A percentile compares a stretch with the other conserved stretches of the same genome.
These are phyloP conservation scores for Ashbya aceris DNA, from an alignment of 1,139 yeast genomes.

Conservation along the genomic window DNA sequence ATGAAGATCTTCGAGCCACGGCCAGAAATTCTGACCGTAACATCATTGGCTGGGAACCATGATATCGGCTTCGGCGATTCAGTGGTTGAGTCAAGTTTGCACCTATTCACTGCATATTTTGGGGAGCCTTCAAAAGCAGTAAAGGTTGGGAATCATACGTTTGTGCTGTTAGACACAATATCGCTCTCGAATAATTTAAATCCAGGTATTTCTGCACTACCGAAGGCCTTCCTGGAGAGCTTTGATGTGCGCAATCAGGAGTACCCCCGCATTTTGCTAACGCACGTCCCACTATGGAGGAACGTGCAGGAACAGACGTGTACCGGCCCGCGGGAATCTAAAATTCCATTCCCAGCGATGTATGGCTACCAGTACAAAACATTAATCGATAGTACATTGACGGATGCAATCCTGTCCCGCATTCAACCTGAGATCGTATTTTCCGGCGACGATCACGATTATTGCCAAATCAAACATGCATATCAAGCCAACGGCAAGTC, in stretches of 20 bases:
- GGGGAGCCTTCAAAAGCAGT: constrained; percentile 57
- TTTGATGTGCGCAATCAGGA: constrained; percentile 25
- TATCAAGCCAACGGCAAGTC: constrained; percentile 31
- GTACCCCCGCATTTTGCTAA: constrained; percentile 58
- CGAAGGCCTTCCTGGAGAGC: constrained; percentile 30
- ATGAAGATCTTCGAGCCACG: constrained; percentile 49
- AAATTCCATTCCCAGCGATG: constrained; percentile 51
- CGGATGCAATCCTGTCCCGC: constrained; percentile 45
- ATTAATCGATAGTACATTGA: constrained; percentile 48
- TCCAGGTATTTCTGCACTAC: constrained; percentile 35
- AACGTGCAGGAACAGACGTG: constrained; percentile 45
- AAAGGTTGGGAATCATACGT: constrained; percentile 63
- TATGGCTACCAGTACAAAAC: constrained; percentile 77
- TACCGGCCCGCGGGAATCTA: constrained; percentile 62
- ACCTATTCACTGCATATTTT: constrained; percentile 61
- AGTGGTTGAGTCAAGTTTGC: constrained; percentile 41
- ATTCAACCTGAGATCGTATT: constrained; percentile 62
- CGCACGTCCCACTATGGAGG: constrained; percentile 75
- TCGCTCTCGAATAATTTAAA: constrained; percentile 52
- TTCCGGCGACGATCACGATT: constrained; percentile 96
- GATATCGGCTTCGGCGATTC: constrained; percentile 87
- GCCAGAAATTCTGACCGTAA: constrained; percentile 39
- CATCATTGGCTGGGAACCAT: constrained; percentile 84
- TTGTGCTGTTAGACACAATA: constrained; percentile 73
- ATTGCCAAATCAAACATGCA: constrained; percentile 67